phyloP scores from a whole-genome alignment of 2,329 filamentous ascomycete genomes.

The Periconia sp. region DNA sequence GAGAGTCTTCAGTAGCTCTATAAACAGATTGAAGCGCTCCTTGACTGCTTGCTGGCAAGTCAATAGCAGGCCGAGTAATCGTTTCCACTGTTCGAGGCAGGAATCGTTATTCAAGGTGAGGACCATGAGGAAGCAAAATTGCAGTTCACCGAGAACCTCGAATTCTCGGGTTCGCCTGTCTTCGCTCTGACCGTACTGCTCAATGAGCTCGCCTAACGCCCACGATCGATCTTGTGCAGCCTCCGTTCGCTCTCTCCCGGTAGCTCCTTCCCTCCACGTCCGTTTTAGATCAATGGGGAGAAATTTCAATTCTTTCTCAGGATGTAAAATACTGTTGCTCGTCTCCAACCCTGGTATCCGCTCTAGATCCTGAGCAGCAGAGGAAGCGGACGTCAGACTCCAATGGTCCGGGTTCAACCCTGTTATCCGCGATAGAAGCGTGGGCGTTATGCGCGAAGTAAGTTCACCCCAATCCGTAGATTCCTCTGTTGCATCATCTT shows the following conservation, averaged over 20 bases:
- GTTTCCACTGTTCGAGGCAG: conserved; percentile 70
- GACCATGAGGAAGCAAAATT: conserved; percentile 68
- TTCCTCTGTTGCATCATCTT: conserved; percentile 48
- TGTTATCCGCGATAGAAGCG: conserved; percentile 58
- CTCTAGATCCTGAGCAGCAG: conserved; percentile 62
- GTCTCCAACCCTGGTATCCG: conserved; percentile 63
- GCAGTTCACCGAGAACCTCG: conserved; percentile 62
- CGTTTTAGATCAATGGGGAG: conserved; percentile 65
- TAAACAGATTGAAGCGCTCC: conserved; percentile 58
- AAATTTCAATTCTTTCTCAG: conserved; percentile 56
- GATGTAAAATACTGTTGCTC: conserved; percentile 35
- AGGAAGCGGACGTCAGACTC: conserved; percentile 64
- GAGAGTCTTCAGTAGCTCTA: conserved; percentile 57
- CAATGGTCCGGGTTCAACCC: conserved; percentile 56
- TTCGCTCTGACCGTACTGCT: conserved; percentile 46
- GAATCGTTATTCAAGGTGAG: conserved; percentile 70
- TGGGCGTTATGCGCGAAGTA: conserved; percentile 57
- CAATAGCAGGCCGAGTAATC: conserved; percentile 62
- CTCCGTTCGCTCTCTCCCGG: conserved; percentile 67
- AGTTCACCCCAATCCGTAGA: conserved; percentile 60
- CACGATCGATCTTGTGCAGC: conserved; percentile 68
- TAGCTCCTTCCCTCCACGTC: conserved; percentile 67
- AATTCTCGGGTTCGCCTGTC: conserved; percentile 31
- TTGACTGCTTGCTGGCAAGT: conserved; percentile 61
- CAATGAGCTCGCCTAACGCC: conserved; percentile 62